Base-by-base conservation (phyloP, 1,284 basidiomycete genomes). In the Porodaedalea pini region DNA sequence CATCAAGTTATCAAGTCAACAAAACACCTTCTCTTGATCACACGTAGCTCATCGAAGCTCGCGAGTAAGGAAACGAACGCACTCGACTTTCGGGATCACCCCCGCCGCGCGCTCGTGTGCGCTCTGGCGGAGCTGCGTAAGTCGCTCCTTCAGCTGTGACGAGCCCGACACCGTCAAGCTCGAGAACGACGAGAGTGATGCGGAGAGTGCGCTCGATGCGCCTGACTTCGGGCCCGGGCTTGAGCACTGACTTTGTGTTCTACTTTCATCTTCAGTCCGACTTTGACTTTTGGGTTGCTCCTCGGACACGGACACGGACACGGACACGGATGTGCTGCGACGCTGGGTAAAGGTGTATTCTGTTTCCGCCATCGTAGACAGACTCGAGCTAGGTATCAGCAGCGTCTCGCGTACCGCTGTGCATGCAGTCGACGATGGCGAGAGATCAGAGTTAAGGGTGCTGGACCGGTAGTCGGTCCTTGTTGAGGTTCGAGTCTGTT, bases 171-270 rank as follows among this genome's bases (percentile, higher is more conserved):
- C 52, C 8, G 43, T 48, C 19, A 58, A 32, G 41, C 27, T 58
- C 41, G 50, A 40, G 17, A 53, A 41, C 19, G 56, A 48, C 32
- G 62, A 64, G 47, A 63, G 55, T 41, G 64, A 65, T 29, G 60
- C 50, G 34, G 61, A 63, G 58, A 63, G 17, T 27, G 57, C 25
- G 5, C 6, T 51, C 21, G 17, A 41, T 31, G 17, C 53, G 6
- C 27, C 2, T 50, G 60, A n/a, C 27, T 15, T 17, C 41, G 32
- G n/a, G 23, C 51, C 57, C n/a, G 43, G 44, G 15, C 52, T 57
- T 29, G 50, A n/a, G 19, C 51, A 44, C 39, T 41, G 56, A 32
- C 56, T 55, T 47, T 25, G 21, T 27, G 23, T 11, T 34, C 32
- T 11, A 32, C 11, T 15, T 43, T 32, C 40, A 6, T 34, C n/a